Evolutionary conservation across 2,329 filamentous ascomycete species (phyloP), one percentile per base, ranked within the genome.

Genomic region (Phyllosticta citriasiana): DNA sequence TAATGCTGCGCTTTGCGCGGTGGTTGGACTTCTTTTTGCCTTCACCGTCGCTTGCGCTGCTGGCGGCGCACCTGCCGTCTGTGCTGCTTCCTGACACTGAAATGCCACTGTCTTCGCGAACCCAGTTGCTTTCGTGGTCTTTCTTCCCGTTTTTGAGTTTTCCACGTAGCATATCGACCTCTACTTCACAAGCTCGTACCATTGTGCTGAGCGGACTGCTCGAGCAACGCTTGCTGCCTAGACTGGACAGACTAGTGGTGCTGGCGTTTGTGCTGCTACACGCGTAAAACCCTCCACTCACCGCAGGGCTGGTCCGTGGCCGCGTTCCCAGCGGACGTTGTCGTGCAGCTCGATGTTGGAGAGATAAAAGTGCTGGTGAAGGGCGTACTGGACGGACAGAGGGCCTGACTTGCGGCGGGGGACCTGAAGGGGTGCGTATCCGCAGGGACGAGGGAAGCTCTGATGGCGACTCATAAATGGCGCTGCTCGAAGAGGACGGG

Each of bases 141-240:
- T 47, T 19, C 4, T n/a, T 4, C 16, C 40, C 40, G n/a, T 47
- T n/a, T n/a, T 47, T 47, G 14, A 47, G 14, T n/a, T 47, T 47
- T 47, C 40, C 57, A 26, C 50, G 51, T 22, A 58, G 47, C 51
- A 33, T 24, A 16, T 54, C 57, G 12, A n/a, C 58, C 6, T 60
- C 58, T 27, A 56, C 58, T n/a, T 60, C 58, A 16, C 58, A 33
- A 26, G 58, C 58, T 47, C 58, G 8, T 12, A 60, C 58, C 58
- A 60, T 60, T 4, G 12, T 56, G 53, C 58, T 60, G 10, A 60
- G 40, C 53, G 58, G 58, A 53, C 53, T 55, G 33, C 53, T 58
- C 26, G 35, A 53, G 9, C 56, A 19, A 22, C 56, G 40, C 25
- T 16, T 53, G 47, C 26, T 16, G 2, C 19, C 33, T 14, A 25